These are phyloP conservation scores for Ramaria rubella DNA, from an alignment of 768 basidiomycete genomes.

Conservation along the genomic window DNA sequence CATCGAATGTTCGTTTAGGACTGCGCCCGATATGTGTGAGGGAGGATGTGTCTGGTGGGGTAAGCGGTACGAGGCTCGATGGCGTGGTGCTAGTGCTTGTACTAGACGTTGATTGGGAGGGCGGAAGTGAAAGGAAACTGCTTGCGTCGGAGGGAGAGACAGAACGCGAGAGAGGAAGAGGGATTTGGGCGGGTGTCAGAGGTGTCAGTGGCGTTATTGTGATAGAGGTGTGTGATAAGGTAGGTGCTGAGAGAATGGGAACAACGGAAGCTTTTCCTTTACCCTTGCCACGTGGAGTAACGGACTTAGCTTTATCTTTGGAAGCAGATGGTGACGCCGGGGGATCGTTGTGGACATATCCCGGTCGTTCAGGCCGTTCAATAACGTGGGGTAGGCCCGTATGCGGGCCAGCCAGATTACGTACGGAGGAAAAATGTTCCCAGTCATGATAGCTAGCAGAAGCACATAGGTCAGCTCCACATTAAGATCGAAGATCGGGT, in stretches of 20 bases:
- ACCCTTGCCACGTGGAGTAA: not conserved
- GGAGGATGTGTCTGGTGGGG: not conserved
- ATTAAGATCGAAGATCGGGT: not conserved
- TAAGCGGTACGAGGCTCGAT: conserved; percentile 1
- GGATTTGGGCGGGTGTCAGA: conserved; percentile 20
- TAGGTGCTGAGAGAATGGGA: not conserved
- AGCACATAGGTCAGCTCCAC: not conserved
- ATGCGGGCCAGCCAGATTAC: conserved; percentile 80
- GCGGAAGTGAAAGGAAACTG: not conserved
- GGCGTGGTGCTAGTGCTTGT: not conserved
- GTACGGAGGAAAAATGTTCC: conserved; percentile 94
- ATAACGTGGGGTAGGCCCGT: conserved; percentile 59
- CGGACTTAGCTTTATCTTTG: not conserved
- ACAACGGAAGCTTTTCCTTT: not conserved
- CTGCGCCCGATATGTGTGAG: conserved; percentile 2
- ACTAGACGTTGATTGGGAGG: conserved; percentile 2
- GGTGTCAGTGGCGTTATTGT: conserved; percentile 18
- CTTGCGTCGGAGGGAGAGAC: conserved; percentile 19
- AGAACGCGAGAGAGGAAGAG: conserved; percentile 31
- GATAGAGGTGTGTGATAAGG: conserved; percentile 15
- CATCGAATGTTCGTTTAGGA: conserved; percentile 57
- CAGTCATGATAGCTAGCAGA: conserved; percentile 74
- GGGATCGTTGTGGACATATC: conserved; percentile 22
- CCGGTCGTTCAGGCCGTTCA: conserved; percentile 36
- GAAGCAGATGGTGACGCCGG: conserved; percentile 20